Evolutionary conservation across 2,329 filamentous ascomycete species (phyloP).

Genomic region (Aspergillus fumigatus): DNA sequence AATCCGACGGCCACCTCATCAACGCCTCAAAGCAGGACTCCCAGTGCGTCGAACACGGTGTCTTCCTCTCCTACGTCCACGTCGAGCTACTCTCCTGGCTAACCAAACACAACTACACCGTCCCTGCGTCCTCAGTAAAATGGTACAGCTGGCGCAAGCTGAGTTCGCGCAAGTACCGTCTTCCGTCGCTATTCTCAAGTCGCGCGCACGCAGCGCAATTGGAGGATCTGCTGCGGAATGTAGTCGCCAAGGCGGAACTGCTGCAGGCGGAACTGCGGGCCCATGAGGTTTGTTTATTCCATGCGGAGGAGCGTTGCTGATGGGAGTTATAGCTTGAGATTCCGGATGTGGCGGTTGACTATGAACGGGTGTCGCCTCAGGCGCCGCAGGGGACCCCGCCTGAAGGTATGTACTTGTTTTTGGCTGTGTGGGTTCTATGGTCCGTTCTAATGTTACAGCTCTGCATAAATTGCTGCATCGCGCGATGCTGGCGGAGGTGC

Average conservation of each 20-base stretch:
- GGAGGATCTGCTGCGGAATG: not conserved
- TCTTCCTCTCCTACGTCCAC: conserved; percentile 11
- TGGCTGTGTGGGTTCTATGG: not conserved
- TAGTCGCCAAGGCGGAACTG: conserved; percentile 5
- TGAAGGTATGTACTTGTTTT: not conserved
- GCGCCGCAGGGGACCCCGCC: not conserved
- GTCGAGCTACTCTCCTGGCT: conserved; percentile 11
- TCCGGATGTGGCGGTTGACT: conserved; percentile 2
- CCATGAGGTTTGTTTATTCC: not conserved
- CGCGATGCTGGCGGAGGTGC: not conserved
- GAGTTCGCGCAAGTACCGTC: conserved; percentile 1
- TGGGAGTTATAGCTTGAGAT: not conserved
- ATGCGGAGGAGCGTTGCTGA: not conserved
- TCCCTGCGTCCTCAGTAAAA: conserved; percentile 5
- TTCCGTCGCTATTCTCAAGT: conserved; percentile 3
- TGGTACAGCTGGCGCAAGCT: conserved; percentile 13
- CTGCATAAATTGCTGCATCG: not conserved
- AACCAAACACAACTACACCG: conserved; percentile 7
- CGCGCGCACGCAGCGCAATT: conserved; percentile 2
- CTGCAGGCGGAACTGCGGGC: conserved; percentile 7
- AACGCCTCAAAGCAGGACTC: conserved; percentile 5
- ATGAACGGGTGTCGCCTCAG: conserved; percentile 1
- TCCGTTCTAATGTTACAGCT: not conserved
- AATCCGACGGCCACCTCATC: conserved; percentile 13
- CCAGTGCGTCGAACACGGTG: conserved; percentile 6